These are phyloP conservation scores for Inonotus obliquus DNA, from an alignment of 1,284 basidiomycete species.

Conservation along the genomic window DNA sequence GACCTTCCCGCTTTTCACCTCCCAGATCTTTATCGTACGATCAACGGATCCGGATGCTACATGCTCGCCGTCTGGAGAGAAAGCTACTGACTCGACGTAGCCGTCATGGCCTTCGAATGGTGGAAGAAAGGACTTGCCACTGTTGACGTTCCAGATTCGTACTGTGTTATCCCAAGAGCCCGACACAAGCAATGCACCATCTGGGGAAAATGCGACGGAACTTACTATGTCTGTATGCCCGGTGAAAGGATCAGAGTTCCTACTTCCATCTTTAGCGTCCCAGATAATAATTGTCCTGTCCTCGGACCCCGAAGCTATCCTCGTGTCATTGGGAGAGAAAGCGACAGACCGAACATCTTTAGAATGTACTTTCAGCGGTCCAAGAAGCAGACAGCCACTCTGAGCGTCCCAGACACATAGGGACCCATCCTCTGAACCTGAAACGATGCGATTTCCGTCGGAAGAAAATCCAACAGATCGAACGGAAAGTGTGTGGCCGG, in stretches of 20 bases:
- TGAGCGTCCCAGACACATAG: slow-evolving; percentile 16
- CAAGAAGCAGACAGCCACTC: not conserved
- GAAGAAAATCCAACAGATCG: not conserved
- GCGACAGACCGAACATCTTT: slow-evolving; percentile 14
- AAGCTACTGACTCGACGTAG: slow-evolving; percentile 21
- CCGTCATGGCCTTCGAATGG: slow-evolving; percentile 16
- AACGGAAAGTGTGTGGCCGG: slow-evolving; percentile 10
- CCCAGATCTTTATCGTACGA: slow-evolving; percentile 17
- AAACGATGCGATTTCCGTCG: slow-evolving; percentile 13
- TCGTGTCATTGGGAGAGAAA: slow-evolving; percentile 7
- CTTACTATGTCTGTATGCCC: not conserved
- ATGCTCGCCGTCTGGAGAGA: slow-evolving; percentile 9
- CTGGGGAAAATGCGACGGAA: slow-evolving; percentile 1
- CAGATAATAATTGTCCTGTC: slow-evolving; percentile 10
- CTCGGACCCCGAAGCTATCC: slow-evolving; percentile 22
- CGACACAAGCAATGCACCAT: too few relatives aligned
- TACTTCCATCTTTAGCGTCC: not conserved
- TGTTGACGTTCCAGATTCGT: slow-evolving; percentile 69
- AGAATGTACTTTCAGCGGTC: slow-evolving; percentile 10
- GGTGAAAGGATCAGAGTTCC: not conserved
- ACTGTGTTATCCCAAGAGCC: not conserved
- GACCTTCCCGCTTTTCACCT: not conserved
- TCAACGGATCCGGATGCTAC: slow-evolving; percentile 16
- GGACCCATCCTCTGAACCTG: slow-evolving; percentile 18
- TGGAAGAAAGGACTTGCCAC: slow-evolving; percentile 20